Conservation (phyloP, 139 green algal species). For the Trebouxia sp. region DNA sequence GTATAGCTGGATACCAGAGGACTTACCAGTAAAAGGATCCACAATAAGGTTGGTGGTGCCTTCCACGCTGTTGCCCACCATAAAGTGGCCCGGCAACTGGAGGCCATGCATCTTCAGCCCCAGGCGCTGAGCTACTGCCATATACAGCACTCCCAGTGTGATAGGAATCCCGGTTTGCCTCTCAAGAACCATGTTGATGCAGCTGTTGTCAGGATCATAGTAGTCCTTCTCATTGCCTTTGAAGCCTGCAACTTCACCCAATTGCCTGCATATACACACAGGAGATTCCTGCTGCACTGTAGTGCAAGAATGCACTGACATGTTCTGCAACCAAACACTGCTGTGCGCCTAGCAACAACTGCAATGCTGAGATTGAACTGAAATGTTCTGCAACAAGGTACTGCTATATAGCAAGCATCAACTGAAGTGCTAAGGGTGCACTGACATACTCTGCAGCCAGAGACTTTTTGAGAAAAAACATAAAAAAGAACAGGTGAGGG, state of each 20-base stretch:
- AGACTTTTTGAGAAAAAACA: no score
- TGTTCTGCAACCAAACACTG: no score
- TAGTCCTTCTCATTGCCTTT: constrained; percentile 47
- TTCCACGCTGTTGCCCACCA: constrained; percentile 42
- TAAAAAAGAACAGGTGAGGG: no score
- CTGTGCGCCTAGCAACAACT: no score
- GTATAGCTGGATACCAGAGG: no score
- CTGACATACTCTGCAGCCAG: no score
- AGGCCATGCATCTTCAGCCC: constrained; percentile 51
- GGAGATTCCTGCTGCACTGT: no score
- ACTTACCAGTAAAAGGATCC: constrained; percentile 40
- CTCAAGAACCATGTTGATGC: constrained; percentile 62
- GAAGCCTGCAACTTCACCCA: not conserved
- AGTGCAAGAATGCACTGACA: no score
- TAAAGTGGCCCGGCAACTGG: constrained; percentile 68
- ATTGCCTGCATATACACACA: not conserved
- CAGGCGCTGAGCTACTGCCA: constrained; percentile 48
- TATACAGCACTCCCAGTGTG: constrained; percentile 63
- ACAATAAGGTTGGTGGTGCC: constrained; percentile 35
- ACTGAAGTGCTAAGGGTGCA: not conserved
- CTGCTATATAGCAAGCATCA: no score
- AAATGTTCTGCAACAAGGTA: no score
- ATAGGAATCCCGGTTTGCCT: constrained; percentile 60
- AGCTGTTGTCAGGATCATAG: constrained; percentile 63
- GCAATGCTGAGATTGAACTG: no score